Conservation (phyloP, 306 rosid species). For the Urtica urens region DNA sequence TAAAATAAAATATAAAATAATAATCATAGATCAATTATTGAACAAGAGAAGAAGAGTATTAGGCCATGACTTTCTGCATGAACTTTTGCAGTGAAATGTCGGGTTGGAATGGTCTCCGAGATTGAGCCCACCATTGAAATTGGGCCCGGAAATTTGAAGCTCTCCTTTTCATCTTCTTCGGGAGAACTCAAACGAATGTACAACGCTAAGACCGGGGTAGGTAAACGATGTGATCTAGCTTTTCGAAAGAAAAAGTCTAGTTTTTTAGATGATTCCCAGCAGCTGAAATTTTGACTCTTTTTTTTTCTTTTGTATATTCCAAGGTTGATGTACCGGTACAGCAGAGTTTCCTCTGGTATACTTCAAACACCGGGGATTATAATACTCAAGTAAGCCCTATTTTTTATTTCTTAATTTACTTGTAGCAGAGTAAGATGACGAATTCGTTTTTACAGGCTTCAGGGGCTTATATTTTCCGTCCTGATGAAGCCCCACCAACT, state of each 20-base stretch:
- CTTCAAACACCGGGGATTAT: slow-evolving; percentile 20
- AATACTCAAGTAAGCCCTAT: slow-evolving; percentile 33
- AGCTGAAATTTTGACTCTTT: too few relatives aligned
- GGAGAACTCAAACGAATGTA: slow-evolving; percentile 71
- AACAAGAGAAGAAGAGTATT: too few relatives aligned
- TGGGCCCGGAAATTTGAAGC: slow-evolving; percentile 73
- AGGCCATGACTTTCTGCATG: background rate
- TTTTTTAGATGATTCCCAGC: slow-evolving; percentile 9
- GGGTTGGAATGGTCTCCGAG: slow-evolving; percentile 17
- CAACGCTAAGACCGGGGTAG: slow-evolving; percentile 59
- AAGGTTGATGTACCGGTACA: slow-evolving; percentile 83
- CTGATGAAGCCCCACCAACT: slow-evolving; percentile 44
- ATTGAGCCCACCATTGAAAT: slow-evolving; percentile 32
- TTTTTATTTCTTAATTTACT: background rate
- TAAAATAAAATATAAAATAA: too few relatives aligned
- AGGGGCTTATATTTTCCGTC: slow-evolving; percentile 87
- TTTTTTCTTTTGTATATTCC: too few relatives aligned
- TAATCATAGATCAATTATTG: background rate
- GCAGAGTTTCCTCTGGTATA: slow-evolving; percentile 79
- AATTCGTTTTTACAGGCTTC: slow-evolving; percentile 36
- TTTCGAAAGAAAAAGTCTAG: slow-evolving; percentile 2
- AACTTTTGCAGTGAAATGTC: slow-evolving; percentile 30
- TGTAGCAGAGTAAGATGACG: slow-evolving; percentile 7
- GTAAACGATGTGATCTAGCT: slow-evolving; percentile 5
- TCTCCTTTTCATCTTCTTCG: slow-evolving; percentile 62